Base-by-base conservation (phyloP, 768 basidiomycete species). In the Filobasidium wieringae region DNA sequence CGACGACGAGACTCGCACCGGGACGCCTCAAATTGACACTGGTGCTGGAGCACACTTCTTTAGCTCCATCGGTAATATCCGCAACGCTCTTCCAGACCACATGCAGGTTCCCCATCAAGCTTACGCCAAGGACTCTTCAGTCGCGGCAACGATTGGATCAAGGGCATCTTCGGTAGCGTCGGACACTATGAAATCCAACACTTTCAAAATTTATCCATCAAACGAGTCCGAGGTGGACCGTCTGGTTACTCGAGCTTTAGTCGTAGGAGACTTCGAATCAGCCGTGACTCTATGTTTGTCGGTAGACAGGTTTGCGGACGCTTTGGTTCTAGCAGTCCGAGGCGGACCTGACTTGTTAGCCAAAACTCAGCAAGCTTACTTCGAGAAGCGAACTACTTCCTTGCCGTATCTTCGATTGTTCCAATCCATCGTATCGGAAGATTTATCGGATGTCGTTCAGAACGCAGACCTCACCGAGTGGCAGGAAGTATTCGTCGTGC, bases 381-480 rank as follows among this genome's bases (percentile, higher is more conserved):
- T 97, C 67, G 87, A 87, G 67, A 80, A 82, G 30, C 81, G 83
- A 53, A 87, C 88, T 0, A 79, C 81, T 8, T 75, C 80, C 1
- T 75, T 86, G 2, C 88, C 92, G 0, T 96, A 93, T 73, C 81
- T 97, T 24, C 86, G 95, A 36, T 80, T 99, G 11, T 88, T 92
- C 81, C 89, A 96, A 70, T 87, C 85, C 12, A 87, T 99, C 64
- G 88, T 93, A 58, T 86, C 85, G 34, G 83, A 90, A 66, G 95
- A 97, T 68, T 81, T 97, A 7, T 79, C 81, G 19, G 95, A 96
- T 71, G 83, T 97, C 51, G 92, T 96, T 8, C 91, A 95, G 72
- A 95, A 96, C 66, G 93, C 92, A 24, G 91, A 97, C 64, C 72
- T 97, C 51, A 78, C 82, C 39, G 91, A 99, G 71, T 97, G 93